Evolutionary conservation across 176 grass and related monocot species (phyloP).

Genomic region (Carex littledalei): DNA sequence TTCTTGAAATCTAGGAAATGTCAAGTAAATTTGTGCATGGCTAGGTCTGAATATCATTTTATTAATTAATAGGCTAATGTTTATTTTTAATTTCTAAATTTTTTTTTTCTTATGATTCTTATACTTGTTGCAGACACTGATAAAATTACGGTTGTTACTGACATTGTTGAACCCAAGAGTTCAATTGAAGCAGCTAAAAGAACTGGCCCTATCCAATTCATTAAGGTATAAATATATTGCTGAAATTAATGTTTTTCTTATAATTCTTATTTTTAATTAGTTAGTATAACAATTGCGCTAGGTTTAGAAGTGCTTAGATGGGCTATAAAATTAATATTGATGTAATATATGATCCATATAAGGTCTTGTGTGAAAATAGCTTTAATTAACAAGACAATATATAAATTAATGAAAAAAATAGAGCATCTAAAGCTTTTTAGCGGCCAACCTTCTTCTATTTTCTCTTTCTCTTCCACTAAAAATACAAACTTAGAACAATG

Average conservation of each 20-base stretch:
- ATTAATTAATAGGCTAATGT: not conserved
- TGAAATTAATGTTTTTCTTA: no score
- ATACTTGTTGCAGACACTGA: not conserved
- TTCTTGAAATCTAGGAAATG: not conserved
- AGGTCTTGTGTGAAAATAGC: no score
- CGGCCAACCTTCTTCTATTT: no score
- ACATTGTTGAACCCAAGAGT: not conserved
- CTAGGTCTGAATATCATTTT: not conserved
- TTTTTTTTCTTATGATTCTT: not conserved
- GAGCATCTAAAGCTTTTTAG: no score
- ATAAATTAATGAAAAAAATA: no score
- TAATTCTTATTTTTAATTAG: no score
- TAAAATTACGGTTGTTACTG: not conserved
- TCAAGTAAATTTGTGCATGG: not conserved
- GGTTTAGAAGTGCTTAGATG: not conserved
- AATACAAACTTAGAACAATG: no score
- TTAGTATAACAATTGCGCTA: no score
- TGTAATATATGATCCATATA: no score
- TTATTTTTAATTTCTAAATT: not conserved
- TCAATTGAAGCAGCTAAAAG: not conserved
- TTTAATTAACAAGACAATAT: no score
- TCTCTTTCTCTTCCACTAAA: no score
- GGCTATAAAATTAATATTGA: not conserved
- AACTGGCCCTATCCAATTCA: not conserved
- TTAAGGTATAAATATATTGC: no score